These are phyloP conservation scores for Trichodelitschia bisporula DNA, from an alignment of 495 filamentous ascomycete genomes.

Conservation along the genomic window DNA sequence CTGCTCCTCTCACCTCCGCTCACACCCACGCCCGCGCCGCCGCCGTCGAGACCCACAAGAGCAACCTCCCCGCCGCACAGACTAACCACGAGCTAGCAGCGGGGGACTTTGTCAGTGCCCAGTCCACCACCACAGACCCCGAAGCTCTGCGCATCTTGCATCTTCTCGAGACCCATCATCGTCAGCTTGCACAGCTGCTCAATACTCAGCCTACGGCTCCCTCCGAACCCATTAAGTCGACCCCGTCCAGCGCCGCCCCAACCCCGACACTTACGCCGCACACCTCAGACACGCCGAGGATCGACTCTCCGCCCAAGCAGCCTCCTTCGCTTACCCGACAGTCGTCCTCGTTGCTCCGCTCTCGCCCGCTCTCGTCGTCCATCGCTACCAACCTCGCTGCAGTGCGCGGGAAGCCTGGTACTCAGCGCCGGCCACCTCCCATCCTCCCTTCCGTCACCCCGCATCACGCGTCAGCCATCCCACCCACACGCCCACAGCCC, in stretches of 20 bases:
- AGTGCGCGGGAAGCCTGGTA: slow-evolving; percentile 60
- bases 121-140: slow-evolving; percentile 42
- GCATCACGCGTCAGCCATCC: slow-evolving; percentile 21
- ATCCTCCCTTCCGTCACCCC: slow-evolving; percentile 44
- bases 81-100: slow-evolving; percentile 78
- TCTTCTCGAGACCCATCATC: slow-evolving; percentile 70
- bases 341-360: too few relatives aligned
- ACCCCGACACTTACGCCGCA: background rate
- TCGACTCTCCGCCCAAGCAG: slow-evolving; percentile 11
- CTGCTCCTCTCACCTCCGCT: slow-evolving; percentile 40
- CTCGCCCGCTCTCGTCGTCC: too few relatives aligned
- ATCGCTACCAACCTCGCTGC: slow-evolving; percentile 83
- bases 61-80: slow-evolving; percentile 55
- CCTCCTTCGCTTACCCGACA: slow-evolving; percentile 33
- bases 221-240: background rate
- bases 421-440: slow-evolving; percentile 25
- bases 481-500: slow-evolving; percentile 2
- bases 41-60: slow-evolving; percentile 42
- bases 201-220: slow-evolving; percentile 14
- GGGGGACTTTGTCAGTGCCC: slow-evolving; percentile 66
- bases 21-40: slow-evolving; percentile 71
- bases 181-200: slow-evolving; percentile 49
- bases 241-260: slow-evolving; percentile 2
- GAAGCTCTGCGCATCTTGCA: slow-evolving; percentile 70
- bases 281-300: slow-evolving; percentile 1